Base-by-base conservation (phyloP, 768 basidiomycete species). In the Gyrodon lividus region DNA sequence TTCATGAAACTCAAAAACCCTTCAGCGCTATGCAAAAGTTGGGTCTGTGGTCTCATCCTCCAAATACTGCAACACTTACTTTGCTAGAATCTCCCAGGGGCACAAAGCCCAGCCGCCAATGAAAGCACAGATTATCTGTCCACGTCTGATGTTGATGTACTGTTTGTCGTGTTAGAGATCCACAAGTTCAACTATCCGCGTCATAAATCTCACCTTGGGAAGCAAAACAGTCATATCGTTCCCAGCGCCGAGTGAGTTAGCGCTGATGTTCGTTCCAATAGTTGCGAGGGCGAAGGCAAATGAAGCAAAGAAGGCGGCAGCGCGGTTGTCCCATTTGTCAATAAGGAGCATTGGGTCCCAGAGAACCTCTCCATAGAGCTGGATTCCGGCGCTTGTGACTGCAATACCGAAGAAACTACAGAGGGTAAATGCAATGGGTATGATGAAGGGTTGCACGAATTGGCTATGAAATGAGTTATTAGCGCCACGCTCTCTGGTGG, bases 211-310 rank as follows among this genome's bases (percentile, higher is more conserved):
- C n/a, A 66, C 67, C 59, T 58, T 75, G 12, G 91, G 92, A 58
- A 79, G 79, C 23, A 95, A 67, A 6, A 81, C 89, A 9, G 84
- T 87, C 74, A 93, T 82, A 65, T 95, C 93, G 65, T 92, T 94
- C 5, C 87, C 89, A 3, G 90, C 87, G 28, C 77, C 72, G 48
- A 86, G 73, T 1, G 80, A 79, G 55, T 95, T 96, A 19, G 91
- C 90, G 20, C 88, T 87, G 56, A 91, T 84, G 56, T 88, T 85
- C 17, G 81, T 76, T 30, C 82, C 85, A 41, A 92, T 75, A 0
- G 84, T 89, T 6, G 88, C 82, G 24, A 93, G 70, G 23, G 75
- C 73, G 65, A 92, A 92, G 20, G 82, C 77, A 66, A 90, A 80
- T 0, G 88, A 77, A 6, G 80, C 81, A 64, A 95, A 94, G 75